Evolutionary conservation across 2,329 filamentous ascomycete genomes (phyloP), one percentile per base, ranked within the genome.

Genomic region (Mycosphaerelloides madeirae): DNA sequence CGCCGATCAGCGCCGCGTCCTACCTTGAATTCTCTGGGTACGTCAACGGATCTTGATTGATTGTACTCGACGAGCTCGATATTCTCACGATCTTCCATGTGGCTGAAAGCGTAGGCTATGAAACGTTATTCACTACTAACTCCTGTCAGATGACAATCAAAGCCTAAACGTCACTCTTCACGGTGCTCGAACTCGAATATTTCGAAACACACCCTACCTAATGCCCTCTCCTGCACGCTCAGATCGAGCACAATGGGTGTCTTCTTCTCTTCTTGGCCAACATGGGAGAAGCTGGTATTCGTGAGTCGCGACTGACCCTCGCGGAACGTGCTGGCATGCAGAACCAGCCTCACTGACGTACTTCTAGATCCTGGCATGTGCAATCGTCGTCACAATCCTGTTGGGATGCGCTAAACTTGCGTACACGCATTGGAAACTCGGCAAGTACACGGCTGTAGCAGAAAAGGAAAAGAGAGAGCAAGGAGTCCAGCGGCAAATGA

Each of bases 251-350:
- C 1, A n/a, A 54, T 54, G 51, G 44, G 41, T 13, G 32, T 12
- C n/a, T 74, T 75, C 62, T 75, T 74, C 55, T 59, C 48, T 15
- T 64, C 53, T 38, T 95, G 88, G 89, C 72, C 78, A 56, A 70
- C 93, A 58, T 95, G 89, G 89, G 80, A 93, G 74, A 82, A 95
- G 71, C 83, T 95, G 81, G 86, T 83, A 41, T 87, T 95, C 71
- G 89, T 95, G 72, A 74, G 85, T 54, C 13, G 15, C 9, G 14
- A 5, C 33, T 32, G 31, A 19, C n/a, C 31, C 20, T 31, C 50
- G 15, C 50, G 45, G 22, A 36, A 47, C 40, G 37, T 31, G 44
- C 46, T 39, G 41, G 20, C 32, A 40, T 37, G 29, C 28, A 35
- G 39, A 8, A 31, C 33, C 60, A 65, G 59, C 65, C 59, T 33